Evolutionary conservation across 148 eudicot species (phyloP), one percentile per base, ranked within the genome.

Genomic region (Persicaria maculosa): DNA sequence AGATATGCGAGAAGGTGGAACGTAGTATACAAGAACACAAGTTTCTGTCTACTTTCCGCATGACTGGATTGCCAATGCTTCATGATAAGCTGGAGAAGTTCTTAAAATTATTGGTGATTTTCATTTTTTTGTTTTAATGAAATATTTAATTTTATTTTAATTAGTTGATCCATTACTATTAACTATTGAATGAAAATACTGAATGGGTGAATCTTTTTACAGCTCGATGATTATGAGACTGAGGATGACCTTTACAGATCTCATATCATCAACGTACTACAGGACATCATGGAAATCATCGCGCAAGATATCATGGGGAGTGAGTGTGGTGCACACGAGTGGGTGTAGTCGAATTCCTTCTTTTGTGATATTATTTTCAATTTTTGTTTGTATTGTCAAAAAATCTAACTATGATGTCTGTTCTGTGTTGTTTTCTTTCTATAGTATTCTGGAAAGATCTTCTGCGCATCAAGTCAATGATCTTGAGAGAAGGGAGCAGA

Each of bases 261-360:
- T 47, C 93, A 85, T 77, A 85, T 92, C 65, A 83, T 95, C 50
- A 95, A 92, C 78, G 88, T 89, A 74, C 88, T 95, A 76, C 99
- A 95, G 74, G 99, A 95, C 85, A 92, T 90, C 67, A 79, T 92
- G 84, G 99, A 95, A 85, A 90, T 89, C 77, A 88, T 95, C 75
- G 81, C 83, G 71, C 83, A 89, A 75, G 99, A 95, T 88, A 78
- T 95, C 72, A 92, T 95, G 90, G 62, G 47, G 48, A 83, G 87
- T 25, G 97, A 83, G 67, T 86, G 47, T 52, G 84, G 87, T 25
- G 97, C 82, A 70, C 87, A 80, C 52, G 88, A 84, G 97, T 92
- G 79, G 82, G 96, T 79, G 64, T 71, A 59, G 44, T 15, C 4
- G 53, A 54, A 8, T 46, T 19, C 45, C 47, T 62, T 75, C 5